These are phyloP conservation scores for Exophiala sp. DNA, from an alignment of 2,329 filamentous ascomycete genomes.

Conservation along the genomic window DNA sequence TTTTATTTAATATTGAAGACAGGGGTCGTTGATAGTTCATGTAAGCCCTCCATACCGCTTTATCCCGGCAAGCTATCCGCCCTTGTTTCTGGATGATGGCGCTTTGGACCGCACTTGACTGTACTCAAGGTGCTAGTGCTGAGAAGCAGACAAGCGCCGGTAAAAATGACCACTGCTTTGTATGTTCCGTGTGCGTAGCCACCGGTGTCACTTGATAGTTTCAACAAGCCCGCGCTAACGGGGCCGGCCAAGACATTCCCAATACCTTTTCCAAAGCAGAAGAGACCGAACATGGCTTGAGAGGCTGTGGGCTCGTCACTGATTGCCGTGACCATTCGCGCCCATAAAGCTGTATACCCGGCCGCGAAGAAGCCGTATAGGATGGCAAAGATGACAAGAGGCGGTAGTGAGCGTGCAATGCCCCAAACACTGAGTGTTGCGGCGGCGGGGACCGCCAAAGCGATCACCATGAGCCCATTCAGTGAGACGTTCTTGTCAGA, in stretches of 20 bases:
- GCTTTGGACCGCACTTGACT: too few species aligned
- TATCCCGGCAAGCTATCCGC: too few species aligned
- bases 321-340: conserved; percentile 34
- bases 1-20: too few species aligned
- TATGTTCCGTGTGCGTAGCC: not conserved
- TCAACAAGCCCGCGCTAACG: conserved; percentile 5
- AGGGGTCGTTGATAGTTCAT: too few species aligned
- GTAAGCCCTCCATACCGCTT: too few species aligned
- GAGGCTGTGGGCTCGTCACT: conserved; percentile 15
- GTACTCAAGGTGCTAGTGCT: too few species aligned
- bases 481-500: conserved; percentile 39
- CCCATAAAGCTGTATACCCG: conserved; percentile 42
- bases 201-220: too few species aligned
- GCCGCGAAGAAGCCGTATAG: conserved; percentile 44
- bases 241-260: conserved; percentile 29
- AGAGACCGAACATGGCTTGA: conserved; percentile 22
- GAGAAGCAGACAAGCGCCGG: not conserved
- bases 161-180: not conserved
- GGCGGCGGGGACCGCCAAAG: conserved; percentile 37
- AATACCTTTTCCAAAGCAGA: conserved; percentile 27
- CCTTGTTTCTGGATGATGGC: too few species aligned
- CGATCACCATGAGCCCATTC: conserved; percentile 40
- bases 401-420: conserved; percentile 38
- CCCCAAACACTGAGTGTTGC: conserved; percentile 47
- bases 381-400: conserved; percentile 39